Evolutionary conservation across 768 basidiomycete genomes (phyloP).

Genomic region (Panaeolus papilionaceus): DNA sequence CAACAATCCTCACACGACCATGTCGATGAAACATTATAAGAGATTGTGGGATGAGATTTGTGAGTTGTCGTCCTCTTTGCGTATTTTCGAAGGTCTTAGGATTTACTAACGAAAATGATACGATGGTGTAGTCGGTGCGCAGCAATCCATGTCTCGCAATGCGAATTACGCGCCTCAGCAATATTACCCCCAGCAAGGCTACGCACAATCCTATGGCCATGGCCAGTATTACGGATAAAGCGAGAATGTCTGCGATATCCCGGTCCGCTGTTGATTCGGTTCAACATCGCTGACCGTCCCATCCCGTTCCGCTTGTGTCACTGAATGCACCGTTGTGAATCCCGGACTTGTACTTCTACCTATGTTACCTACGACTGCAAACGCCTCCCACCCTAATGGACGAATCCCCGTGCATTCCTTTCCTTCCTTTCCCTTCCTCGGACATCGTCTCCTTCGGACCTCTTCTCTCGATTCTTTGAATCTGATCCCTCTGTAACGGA

Average conservation of each 20-base stretch:
- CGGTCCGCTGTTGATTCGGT: not conserved
- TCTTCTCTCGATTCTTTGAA: not conserved
- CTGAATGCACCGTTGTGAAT: not conserved
- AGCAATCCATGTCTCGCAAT: no score
- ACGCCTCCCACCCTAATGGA: no score
- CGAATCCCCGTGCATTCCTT: no score
- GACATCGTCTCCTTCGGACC: not conserved
- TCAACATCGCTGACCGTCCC: not conserved
- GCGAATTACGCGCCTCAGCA: not conserved
- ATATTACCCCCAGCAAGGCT: not conserved
- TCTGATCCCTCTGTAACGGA: not conserved
- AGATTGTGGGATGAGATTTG: constrained; percentile 31
- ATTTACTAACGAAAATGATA: no score
- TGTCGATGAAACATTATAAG: constrained; percentile 28
- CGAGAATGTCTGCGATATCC: not conserved
- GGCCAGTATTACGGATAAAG: not conserved
- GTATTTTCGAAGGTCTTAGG: not conserved
- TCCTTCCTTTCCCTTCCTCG: not conserved
- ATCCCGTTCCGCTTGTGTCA: not conserved
- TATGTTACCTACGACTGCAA: not conserved
- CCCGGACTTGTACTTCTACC: not conserved
- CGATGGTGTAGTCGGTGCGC: no score
- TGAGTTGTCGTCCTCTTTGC: constrained; percentile 15
- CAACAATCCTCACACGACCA: constrained; percentile 30
- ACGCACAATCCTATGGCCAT: not conserved